Conservation (phyloP, 176 grass and related monocot genomes). For the Aegilops tauschii region DNA sequence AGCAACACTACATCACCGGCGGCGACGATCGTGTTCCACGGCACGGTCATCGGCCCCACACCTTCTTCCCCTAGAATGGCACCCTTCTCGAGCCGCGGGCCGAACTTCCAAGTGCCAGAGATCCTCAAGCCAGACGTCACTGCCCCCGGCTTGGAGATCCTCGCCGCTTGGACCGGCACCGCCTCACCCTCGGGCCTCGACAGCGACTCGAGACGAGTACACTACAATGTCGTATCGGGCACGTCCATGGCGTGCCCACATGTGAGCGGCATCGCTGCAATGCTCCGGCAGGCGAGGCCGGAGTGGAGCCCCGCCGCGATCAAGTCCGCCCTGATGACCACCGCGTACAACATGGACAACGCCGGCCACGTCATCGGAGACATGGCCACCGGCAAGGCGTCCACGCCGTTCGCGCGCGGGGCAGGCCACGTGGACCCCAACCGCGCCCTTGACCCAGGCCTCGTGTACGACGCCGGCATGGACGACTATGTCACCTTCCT, state of each 20-base stretch:
- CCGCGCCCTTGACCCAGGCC: too few relatives aligned
- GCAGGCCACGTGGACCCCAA: too few relatives aligned
- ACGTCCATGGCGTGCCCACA: constrained; percentile 57
- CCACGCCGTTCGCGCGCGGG: too few relatives aligned
- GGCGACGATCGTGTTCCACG: constrained; percentile 4
- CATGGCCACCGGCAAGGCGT: too few relatives aligned
- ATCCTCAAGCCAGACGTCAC: constrained; percentile 47
- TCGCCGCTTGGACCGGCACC: constrained; percentile 35
- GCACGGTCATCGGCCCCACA: background rate
- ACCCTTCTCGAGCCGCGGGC: constrained; percentile 43
- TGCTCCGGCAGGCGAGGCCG: too few relatives aligned
- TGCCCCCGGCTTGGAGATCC: background rate
- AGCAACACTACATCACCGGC: background rate
- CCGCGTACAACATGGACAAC: background rate
- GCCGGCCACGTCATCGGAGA: too few relatives aligned
- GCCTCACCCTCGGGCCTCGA: background rate
- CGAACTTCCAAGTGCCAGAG: constrained; percentile 17
- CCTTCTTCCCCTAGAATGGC: constrained; percentile 30
- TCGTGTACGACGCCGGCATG: too few relatives aligned
- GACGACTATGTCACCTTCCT: too few relatives aligned
- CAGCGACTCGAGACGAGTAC: constrained; percentile 21
- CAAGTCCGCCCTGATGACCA: constrained; percentile 87
- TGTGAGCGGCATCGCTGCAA: background rate
- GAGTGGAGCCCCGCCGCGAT: constrained; percentile 82
- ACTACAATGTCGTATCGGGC: constrained; percentile 36